These are phyloP conservation scores for Lachnellula subtilissima DNA, from an alignment of 2,329 filamentous ascomycete species.

Conservation along the genomic window DNA sequence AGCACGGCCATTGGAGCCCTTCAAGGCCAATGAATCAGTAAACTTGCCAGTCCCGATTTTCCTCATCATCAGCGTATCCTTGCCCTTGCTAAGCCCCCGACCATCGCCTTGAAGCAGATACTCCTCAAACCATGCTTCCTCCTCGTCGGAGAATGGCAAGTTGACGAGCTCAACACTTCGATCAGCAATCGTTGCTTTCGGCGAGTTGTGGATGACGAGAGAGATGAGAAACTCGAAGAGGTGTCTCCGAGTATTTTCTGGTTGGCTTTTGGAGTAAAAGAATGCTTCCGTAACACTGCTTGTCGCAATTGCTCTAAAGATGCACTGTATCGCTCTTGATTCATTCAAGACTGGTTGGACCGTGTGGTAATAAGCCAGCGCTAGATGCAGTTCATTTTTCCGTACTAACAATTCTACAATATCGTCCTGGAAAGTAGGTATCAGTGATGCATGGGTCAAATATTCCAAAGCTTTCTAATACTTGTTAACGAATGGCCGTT, in stretches of 20 bases:
- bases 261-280: slow-evolving; percentile 63
- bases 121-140: slow-evolving; percentile 71
- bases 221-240: slow-evolving; percentile 65
- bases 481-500: slow-evolving; percentile 21
- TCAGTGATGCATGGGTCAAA: slow-evolving; percentile 73
- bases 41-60: slow-evolving; percentile 63
- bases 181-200: slow-evolving; percentile 41
- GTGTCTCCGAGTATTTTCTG: slow-evolving; percentile 54
- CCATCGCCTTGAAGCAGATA: slow-evolving; percentile 62
- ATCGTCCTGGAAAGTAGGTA: slow-evolving; percentile 77
- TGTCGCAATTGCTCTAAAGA: slow-evolving; percentile 64
- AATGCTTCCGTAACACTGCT: slow-evolving; percentile 69
- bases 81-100: slow-evolving; percentile 57
- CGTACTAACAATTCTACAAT: slow-evolving; percentile 67
- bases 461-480: slow-evolving; percentile 62
- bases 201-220: slow-evolving; percentile 45
- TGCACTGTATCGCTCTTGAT: slow-evolving; percentile 55
- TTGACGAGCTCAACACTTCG: slow-evolving; percentile 66
- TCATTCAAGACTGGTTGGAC: slow-evolving; percentile 68
- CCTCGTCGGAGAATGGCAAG: slow-evolving; percentile 63
- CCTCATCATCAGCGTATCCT: slow-evolving; percentile 71
- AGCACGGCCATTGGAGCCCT: slow-evolving; percentile 28
- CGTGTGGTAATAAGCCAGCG: slow-evolving; percentile 74
- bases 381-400: slow-evolving; percentile 58
- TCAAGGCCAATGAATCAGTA: slow-evolving; percentile 42